Base-by-base conservation (phyloP, 1,139 yeast genomes). In the Pneumocystis jirovecii region DNA sequence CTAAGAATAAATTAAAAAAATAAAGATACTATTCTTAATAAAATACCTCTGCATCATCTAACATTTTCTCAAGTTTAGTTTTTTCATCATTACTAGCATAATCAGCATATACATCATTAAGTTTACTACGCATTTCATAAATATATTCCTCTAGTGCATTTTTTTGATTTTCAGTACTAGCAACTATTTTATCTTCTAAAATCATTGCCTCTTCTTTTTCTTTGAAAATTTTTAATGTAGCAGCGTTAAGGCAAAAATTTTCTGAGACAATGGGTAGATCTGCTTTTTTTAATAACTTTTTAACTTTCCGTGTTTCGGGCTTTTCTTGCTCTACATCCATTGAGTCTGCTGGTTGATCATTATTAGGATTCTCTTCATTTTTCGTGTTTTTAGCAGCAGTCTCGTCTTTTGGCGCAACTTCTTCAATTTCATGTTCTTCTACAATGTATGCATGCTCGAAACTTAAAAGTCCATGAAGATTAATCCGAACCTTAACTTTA, bases 141-240 rank as follows among this genome's bases (percentile, higher is more conserved):
- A 95, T 93, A 83, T 93, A 93, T 82, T 93, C 98, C 82, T 93
- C 98, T 70, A 95, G 83, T 71, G 96, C 95, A 77, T 93, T 93
- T 88, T 93, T 93, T 79, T 91, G 89, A 81, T 93, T 97, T 82
- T 93, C 98, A 71, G 98, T 95, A 81, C 93, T 97, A 72, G 96
- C 96, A 71, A 93, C 97, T 73, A 93, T 85, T 81, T 90, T 93
- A 80, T 95, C 99, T 76, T 86, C 91, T 76, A 89, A 83, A 70
- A 84, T 82, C 85, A 93, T 80, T 76, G 87, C 82, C 74, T 85
- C 84, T 81, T 93, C 98, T 77, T 81, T 80, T 82, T 93, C 97
- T 70, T 87, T 81, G 72, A 81, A 82, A 66, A 78, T 78, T 73
- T 85, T 81, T 77, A 89, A 82, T 69, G 76, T 77, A 63, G 77